Evolutionary conservation across 805 yeast species (phyloP).

Genomic region (Saitoella complicata): DNA sequence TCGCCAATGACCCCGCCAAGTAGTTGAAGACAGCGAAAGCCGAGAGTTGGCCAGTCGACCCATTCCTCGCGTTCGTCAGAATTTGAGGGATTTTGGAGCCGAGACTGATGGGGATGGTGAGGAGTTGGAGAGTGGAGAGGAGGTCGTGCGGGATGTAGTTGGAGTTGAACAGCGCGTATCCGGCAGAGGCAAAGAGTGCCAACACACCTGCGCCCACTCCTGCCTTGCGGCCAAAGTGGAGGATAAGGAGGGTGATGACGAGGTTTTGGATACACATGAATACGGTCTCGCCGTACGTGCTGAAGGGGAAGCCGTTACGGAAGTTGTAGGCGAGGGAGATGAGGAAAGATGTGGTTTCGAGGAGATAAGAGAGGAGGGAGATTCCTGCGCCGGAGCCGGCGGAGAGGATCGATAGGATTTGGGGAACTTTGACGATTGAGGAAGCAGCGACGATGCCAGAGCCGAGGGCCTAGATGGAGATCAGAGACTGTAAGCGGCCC

Average conservation of each 20-base stretch:
- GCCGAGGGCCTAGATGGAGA: slow-evolving; percentile 17
- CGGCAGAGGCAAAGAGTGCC: slow-evolving; percentile 5
- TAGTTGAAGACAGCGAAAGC: slow-evolving; percentile 24
- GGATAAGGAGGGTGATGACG: slow-evolving; percentile 20
- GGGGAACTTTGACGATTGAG: slow-evolving; percentile 27
- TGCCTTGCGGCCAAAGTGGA: slow-evolving; percentile 14
- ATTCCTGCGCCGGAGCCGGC: slow-evolving; percentile 23
- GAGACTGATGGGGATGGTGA: slow-evolving; percentile 24
- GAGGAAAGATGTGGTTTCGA: slow-evolving; percentile 23
- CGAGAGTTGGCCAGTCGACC: slow-evolving; percentile 30
- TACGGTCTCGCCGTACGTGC: slow-evolving; percentile 26
- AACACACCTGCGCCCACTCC: slow-evolving; percentile 5
- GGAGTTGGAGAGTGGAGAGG: slow-evolving; percentile 5
- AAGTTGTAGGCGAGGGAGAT: slow-evolving; percentile 24
- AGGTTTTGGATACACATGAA: slow-evolving; percentile 25
- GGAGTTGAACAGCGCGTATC: slow-evolving; percentile 12
- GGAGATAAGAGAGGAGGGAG: slow-evolving; percentile 19
- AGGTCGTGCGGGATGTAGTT: slow-evolving; percentile 14
- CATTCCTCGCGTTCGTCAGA: slow-evolving; percentile 20
- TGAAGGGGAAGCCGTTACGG: slow-evolving; percentile 23
- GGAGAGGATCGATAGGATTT: slow-evolving; percentile 22
- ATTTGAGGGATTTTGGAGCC: slow-evolving; percentile 29
- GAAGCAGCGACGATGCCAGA: slow-evolving; percentile 24
- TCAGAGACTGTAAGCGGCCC: no score
- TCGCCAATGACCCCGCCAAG: slow-evolving; percentile 24